phyloP scores from a whole-genome alignment of 805 yeast genomes.

The Yamadazyma ubonensis region DNA sequence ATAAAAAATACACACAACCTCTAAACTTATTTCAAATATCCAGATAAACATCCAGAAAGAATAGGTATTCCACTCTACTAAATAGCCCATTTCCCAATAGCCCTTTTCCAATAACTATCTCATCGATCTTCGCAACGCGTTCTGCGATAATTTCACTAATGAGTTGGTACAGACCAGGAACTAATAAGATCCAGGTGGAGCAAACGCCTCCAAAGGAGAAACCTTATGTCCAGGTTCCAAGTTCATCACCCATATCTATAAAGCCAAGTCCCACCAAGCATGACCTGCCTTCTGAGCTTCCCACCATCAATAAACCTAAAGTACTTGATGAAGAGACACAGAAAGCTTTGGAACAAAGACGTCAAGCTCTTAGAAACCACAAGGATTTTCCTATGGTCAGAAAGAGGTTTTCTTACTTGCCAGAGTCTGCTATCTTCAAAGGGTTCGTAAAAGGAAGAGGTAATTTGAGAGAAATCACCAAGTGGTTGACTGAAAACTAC shows the following conservation, averaged over 20 bases:
- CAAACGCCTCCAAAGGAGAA: slow-evolving; percentile 19
- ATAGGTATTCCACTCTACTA: no score
- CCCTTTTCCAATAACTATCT: no score
- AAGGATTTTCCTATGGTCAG: slow-evolving; percentile 38
- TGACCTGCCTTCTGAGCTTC: slow-evolving; percentile 7
- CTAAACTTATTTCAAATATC: no score
- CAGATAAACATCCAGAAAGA: no score
- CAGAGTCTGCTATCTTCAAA: slow-evolving; percentile 41
- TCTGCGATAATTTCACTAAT: slow-evolving; percentile 4
- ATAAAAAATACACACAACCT: no score
- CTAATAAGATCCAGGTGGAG: slow-evolving; percentile 18
- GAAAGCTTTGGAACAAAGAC: slow-evolving; percentile 30
- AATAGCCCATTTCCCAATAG: no score
- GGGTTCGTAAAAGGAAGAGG: slow-evolving; percentile 46
- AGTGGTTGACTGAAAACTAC: slow-evolving; percentile 38
- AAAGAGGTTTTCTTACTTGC: slow-evolving; percentile 35
- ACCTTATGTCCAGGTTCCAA: slow-evolving; percentile 38
- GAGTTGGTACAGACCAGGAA: slow-evolving; percentile 16
- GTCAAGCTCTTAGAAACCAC: slow-evolving; percentile 39
- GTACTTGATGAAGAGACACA: slow-evolving; percentile 21
- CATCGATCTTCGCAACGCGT: slow-evolving; percentile 1
- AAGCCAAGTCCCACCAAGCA: slow-evolving; percentile 24
- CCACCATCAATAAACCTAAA: slow-evolving; percentile 16
- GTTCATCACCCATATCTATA: slow-evolving; percentile 38
- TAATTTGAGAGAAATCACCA: slow-evolving; percentile 38